Conservation (phyloP, 2,329 filamentous ascomycete species). For the Elsinoe fawcettii region DNA sequence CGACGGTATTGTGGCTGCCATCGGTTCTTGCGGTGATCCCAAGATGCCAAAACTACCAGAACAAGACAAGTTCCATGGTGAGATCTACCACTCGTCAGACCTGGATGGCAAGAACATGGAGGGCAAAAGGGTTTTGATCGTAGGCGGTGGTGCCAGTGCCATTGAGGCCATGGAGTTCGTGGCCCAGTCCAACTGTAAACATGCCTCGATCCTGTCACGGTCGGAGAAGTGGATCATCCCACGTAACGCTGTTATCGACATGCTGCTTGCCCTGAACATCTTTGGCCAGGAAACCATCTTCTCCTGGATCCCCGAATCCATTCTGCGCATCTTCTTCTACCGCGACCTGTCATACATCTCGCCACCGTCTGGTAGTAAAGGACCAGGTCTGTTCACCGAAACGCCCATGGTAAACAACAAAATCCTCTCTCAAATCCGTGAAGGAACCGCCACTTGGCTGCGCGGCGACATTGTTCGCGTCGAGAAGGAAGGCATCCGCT, state of each 20-base stretch:
- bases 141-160: constrained; percentile 73
- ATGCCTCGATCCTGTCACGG: constrained; percentile 61
- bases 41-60: constrained; percentile 64
- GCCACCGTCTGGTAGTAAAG: constrained; percentile 47
- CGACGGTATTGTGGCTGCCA: constrained; percentile 68
- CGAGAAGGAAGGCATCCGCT: constrained; percentile 54
- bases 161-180: constrained; percentile 79
- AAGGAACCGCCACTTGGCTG: constrained; percentile 67
- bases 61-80: constrained; percentile 64
- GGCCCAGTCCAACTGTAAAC: constrained; percentile 54
- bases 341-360: constrained; percentile 68
- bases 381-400: constrained; percentile 60
- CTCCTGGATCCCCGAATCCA: constrained; percentile 68
- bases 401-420: constrained; percentile 85
- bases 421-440: constrained; percentile 66
- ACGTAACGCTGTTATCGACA: constrained; percentile 66
- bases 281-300: constrained; percentile 68
- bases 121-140: constrained; percentile 66
- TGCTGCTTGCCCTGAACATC: constrained; percentile 67
- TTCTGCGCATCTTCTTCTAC: constrained; percentile 75
- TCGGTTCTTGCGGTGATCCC: constrained; percentile 72
- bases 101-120: constrained; percentile 65
- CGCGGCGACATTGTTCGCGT: constrained; percentile 72
- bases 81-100: constrained; percentile 66
- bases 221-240: constrained; percentile 86